Evolutionary conservation across 2,329 filamentous ascomycete species (phyloP), one percentile per base, ranked within the genome.

Genomic region (Leptographium flavum): DNA sequence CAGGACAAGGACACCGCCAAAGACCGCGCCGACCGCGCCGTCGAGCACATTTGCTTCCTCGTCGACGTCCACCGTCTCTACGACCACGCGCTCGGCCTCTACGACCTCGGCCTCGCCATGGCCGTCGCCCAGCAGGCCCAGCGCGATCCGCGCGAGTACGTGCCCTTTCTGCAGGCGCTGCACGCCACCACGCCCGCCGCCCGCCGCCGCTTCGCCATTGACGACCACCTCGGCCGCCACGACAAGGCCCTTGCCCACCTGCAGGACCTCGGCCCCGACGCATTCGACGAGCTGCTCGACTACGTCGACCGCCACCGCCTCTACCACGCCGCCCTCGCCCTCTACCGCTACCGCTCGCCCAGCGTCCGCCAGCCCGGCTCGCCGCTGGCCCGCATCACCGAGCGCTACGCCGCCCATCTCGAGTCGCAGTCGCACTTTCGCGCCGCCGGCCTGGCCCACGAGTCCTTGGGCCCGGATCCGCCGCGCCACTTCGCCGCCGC

Each of bases 41-140:
- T 95, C 21, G 87, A 95, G 58, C 92, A 98, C 57, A 95, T 98
- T 49, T 96, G 87, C 69, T 98, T 98, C 69, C 73, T 98, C 36
- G 86, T 88, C 1, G 92, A 98, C 61, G 83, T 93, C 39, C 93
- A 95, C 60, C 79, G 80, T 33, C 74, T 98, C 0, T 98, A 94
- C 56, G 86, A 95, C 50, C 81, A 88, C 49, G 85, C 92, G 0
- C 70, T 98, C 2, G 88, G 88, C 1, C 69, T 96, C 3, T 98
- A 98, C 59, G 81, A 96, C 56, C 74, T 98, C 3, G 87, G 94
- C 11, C 76, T 98, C 8, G 81, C 90, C 4, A 70, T 98, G 11
- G 70, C 95, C 6, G 85, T 98, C 13, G 92, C 92, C 1, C 92
- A 98, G 57, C 88, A 95, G 58, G 92, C 88, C 0, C 92, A 98